phyloP scores from a whole-genome alignment of 1,284 basidiomycete species.

The Boletellus deceptivus region DNA sequence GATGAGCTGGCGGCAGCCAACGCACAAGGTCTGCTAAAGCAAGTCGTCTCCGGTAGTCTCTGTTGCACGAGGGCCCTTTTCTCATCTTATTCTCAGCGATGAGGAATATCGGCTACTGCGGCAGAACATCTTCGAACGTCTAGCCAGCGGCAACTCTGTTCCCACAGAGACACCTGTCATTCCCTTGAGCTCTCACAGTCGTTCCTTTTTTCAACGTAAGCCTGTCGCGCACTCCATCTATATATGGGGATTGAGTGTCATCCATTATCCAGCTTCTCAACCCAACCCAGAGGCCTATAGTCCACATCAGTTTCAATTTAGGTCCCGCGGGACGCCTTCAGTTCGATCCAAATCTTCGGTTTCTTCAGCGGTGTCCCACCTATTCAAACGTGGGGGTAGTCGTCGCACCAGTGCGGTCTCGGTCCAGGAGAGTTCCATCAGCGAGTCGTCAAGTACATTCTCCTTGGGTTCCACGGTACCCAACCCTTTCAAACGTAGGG shows the following conservation, averaged over 20 bases:
- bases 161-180: constrained; percentile 62
- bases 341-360: constrained; percentile 59
- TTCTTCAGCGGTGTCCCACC: constrained; percentile 55
- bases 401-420: constrained; percentile 46
- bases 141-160: constrained; percentile 53
- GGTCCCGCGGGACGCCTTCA: constrained; percentile 53
- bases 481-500: constrained; percentile 40
- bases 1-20: constrained; percentile 77
- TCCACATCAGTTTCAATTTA: constrained; percentile 51
- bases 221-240: background rate
- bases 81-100: constrained; percentile 45
- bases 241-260: constrained; percentile 4
- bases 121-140: constrained; percentile 73
- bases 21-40: constrained; percentile 73
- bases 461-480: constrained; percentile 48
- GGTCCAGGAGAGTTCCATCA: constrained; percentile 26
- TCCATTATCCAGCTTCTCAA: constrained; percentile 20
- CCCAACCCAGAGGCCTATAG: constrained; percentile 37
- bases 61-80: constrained; percentile 2
- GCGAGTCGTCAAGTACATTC: constrained; percentile 48
- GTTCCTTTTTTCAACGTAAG: constrained; percentile 18
- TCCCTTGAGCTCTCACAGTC: constrained; percentile 37
- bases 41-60: constrained; percentile 29
- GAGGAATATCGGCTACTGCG: constrained; percentile 76
- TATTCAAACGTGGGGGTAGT: constrained; percentile 55